Conservation (phyloP, 345 rosid species). For the Firmiana major region DNA sequence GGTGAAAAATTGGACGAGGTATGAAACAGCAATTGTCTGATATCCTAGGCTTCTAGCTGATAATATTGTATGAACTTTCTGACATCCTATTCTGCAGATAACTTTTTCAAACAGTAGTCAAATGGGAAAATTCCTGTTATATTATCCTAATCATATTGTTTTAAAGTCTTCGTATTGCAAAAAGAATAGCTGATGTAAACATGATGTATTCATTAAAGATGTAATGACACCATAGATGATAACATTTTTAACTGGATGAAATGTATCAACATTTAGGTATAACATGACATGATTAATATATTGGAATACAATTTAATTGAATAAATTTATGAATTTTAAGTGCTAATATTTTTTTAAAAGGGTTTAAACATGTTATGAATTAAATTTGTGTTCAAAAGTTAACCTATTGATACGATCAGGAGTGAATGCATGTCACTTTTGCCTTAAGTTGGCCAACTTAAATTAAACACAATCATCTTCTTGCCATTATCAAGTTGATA, state of each 20-base stretch:
- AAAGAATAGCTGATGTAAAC: background rate
- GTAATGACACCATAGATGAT: background rate
- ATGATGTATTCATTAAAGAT: background rate
- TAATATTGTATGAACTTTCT: background rate
- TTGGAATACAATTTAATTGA: background rate
- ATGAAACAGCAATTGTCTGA: conserved; percentile 17
- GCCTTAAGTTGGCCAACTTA: background rate
- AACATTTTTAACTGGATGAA: background rate
- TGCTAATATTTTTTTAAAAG: background rate
- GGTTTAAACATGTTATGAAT: background rate
- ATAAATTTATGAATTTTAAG: background rate
- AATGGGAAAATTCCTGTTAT: background rate
- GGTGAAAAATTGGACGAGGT: conserved; percentile 76
- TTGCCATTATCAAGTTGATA: background rate
- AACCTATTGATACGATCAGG: background rate
- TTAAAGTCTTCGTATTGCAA: background rate
- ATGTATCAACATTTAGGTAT: background rate
- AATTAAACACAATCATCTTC: background rate
- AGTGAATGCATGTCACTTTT: background rate
- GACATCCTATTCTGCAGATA: background rate
- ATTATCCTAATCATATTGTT: background rate
- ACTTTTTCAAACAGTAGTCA: background rate
- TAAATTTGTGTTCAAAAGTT: background rate
- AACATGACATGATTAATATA: background rate
- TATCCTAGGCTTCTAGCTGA: background rate